Evolutionary conservation across 805 yeast genomes (phyloP).

Genomic region (Pichia paraexigua): DNA sequence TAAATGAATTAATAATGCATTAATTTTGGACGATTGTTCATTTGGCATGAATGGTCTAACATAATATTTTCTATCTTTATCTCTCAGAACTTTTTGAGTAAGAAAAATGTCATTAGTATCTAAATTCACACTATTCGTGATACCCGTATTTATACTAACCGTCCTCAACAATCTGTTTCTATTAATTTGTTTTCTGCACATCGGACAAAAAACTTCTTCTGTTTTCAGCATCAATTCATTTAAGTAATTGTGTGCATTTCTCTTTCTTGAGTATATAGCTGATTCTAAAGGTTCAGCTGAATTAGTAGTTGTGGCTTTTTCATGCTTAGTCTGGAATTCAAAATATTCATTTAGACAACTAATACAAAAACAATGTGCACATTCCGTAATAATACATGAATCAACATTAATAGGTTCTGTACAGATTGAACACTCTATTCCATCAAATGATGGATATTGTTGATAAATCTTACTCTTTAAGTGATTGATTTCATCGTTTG

Average conservation of each 20-base stretch:
- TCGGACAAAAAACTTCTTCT: conserved; percentile 56
- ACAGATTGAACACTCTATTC: conserved; percentile 80
- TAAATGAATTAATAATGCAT: conserved; percentile 58
- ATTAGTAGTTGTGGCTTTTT: background rate
- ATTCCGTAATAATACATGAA: conserved; percentile 51
- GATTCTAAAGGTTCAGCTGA: background rate
- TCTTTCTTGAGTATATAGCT: background rate
- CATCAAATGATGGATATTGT: conserved; percentile 30
- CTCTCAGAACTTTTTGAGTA: conserved; percentile 7
- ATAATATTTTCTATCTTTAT: conserved; percentile 16
- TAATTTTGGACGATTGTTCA: conserved; percentile 62
- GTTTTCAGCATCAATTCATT: conserved; percentile 24
- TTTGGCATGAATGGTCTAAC: conserved; percentile 40
- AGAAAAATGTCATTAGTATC: conserved; percentile 1
- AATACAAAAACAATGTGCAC: conserved; percentile 77
- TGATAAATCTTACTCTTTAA: conserved; percentile 26
- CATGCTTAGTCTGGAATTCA: conserved; percentile 42
- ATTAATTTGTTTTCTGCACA: conserved; percentile 56
- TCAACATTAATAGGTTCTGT: conserved; percentile 49
- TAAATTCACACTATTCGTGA: background rate
- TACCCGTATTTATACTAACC: conserved; percentile 8
- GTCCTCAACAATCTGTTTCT: conserved; percentile 41
- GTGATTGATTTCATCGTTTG: conserved; percentile 18
- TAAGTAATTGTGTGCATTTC: background rate
- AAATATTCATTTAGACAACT: conserved; percentile 69